Conservation (phyloP, 106 monocot species). For the Apostasia ramifera region DNA sequence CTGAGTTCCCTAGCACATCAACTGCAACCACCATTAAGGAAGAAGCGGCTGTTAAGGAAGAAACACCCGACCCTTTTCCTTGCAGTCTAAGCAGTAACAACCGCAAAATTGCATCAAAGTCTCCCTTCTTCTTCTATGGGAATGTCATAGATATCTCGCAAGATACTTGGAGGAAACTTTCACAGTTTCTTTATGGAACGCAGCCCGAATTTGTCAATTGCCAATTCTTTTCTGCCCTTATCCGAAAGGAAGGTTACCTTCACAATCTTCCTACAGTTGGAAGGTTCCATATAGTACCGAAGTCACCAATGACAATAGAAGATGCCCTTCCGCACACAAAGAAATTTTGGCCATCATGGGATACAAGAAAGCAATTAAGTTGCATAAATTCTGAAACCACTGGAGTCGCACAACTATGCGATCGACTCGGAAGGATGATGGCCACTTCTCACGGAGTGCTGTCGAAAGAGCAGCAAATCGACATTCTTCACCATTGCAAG, state of each 20-base stretch:
- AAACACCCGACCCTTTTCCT: conserved; percentile 8
- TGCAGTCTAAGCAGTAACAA: conserved; percentile 6
- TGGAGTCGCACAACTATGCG: conserved; percentile 35
- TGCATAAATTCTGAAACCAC: conserved; percentile 34
- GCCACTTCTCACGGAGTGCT: conserved; percentile 44
- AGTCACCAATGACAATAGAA: conserved; percentile 63
- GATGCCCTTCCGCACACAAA: conserved; percentile 58
- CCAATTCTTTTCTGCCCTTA: conserved; percentile 74
- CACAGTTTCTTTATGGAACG: conserved; percentile 54
- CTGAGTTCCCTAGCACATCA: neutral
- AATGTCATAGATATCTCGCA: conserved; percentile 54
- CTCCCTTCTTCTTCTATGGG: conserved; percentile 74
- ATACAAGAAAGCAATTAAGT: conserved; percentile 69
- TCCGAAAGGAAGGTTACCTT: conserved; percentile 73
- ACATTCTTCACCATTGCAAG: conserved; percentile 79
- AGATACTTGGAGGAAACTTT: conserved; percentile 64
- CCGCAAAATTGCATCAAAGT: conserved; percentile 10
- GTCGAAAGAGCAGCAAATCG: conserved; percentile 51
- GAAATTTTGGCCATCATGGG: conserved; percentile 93
- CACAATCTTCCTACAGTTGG: conserved; percentile 69
- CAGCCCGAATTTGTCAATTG: conserved; percentile 60
- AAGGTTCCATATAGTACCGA: conserved; percentile 37
- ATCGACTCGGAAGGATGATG: conserved; percentile 51
- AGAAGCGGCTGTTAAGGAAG: conserved; percentile 18
- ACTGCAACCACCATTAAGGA: conserved; percentile 8